Conservation (phyloP, 2,329 filamentous ascomycete genomes). For the Colletotrichum lupini region DNA sequence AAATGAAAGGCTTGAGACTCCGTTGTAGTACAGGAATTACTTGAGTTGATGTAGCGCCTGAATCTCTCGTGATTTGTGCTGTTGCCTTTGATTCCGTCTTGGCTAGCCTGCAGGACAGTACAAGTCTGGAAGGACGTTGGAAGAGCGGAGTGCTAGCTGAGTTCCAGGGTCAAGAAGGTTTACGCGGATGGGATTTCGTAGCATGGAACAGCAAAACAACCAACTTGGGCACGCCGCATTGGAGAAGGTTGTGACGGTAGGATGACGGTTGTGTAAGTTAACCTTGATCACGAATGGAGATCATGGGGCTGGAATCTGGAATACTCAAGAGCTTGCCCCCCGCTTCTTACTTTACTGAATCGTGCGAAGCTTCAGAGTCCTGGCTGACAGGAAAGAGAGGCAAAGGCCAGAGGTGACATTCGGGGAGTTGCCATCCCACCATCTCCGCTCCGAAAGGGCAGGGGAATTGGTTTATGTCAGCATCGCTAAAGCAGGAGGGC, state of each 20-base stretch:
- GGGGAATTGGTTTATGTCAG: background rate
- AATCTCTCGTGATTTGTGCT: background rate
- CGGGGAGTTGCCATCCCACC: background rate
- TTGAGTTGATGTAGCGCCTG: background rate
- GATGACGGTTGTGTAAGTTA: background rate
- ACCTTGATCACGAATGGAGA: background rate
- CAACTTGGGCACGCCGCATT: background rate
- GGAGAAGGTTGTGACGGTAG: background rate
- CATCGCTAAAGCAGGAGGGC: background rate
- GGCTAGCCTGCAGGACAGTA: background rate
- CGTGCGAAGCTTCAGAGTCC: background rate
- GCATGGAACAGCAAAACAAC: background rate
- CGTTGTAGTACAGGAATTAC: background rate
- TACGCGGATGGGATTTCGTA: too few relatives aligned
- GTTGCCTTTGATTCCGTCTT: too few relatives aligned
- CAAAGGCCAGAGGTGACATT: background rate
- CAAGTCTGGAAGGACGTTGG: slow-evolving; percentile 4
- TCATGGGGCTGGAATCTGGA: background rate
- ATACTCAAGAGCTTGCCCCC: background rate
- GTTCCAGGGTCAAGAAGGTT: background rate
- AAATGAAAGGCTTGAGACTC: background rate
- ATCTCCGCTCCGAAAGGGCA: background rate
- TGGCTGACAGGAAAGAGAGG: background rate
- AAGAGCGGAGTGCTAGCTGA: background rate
- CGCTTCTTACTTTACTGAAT: background rate